Evolutionary conservation across 768 basidiomycete species (phyloP), one percentile per base, ranked within the genome.

Genomic region (Lentinula edodes): DNA sequence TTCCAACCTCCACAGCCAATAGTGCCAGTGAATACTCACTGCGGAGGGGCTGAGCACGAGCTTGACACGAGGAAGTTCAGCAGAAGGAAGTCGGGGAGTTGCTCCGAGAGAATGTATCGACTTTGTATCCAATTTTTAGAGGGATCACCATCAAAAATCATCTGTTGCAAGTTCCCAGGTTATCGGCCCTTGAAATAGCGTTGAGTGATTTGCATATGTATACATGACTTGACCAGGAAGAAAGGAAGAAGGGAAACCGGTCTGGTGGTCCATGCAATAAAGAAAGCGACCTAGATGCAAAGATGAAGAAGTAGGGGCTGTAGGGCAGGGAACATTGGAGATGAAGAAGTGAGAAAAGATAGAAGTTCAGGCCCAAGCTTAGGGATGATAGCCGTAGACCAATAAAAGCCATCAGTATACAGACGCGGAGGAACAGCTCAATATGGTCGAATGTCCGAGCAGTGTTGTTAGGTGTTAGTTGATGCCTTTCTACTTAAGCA

Each of bases 1-100:
- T 20, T 60, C 28, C 35, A 58, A 56, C 52, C 28, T 59, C 58
- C 58, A 51, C 58, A 51, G 45, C 58, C 58, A 50, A 46, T 23
- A 35, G 45, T 12, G 8, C 45, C 58, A 48, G 42, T 36, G 23
- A 32, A 34, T n/a, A 42, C 43, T n/a, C 20, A 48, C 34, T 42
- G 43, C 32, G 28, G 45, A 20, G 58, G 41, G 58, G 35, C 58
- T 38, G 23, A 56, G 41, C 38, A 56, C 32, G 51, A 52, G 51
- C 34, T 52, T 34, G 34, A 45, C 55, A 41, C 39, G 55, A 43
- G 39, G 55, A 41, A 28, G 39, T 38, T 9, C 15, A n/a, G 38
- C 6, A 56, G 32, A 41, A 28, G 41, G 20, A 43, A 28, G 41
- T 43, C 55, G 23, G 55, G 20, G 15, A 34, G 41, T 6, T 16